A percentile compares a stretch with the other conserved stretches of the same genome.
Evolutionary conservation across 352 stramenopile species (phyloP).

Genomic region (Phytopythium mirpurense): DNA sequence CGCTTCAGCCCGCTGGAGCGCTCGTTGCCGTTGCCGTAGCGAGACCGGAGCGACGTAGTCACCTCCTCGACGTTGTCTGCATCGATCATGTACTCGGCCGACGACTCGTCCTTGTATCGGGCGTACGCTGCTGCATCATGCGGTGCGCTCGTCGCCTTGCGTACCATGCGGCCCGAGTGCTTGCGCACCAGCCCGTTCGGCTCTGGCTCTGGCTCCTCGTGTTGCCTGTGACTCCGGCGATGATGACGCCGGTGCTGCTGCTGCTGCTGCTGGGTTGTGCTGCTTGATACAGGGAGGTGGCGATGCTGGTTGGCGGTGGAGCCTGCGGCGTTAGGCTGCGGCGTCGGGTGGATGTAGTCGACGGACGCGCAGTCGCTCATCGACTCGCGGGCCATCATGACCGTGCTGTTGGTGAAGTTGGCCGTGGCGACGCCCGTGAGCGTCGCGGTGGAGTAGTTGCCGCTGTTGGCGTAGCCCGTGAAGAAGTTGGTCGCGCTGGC

Average conservation of each 20-base stretch:
- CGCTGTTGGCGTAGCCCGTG: conserved; percentile 5
- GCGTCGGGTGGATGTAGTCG: conserved; percentile 20
- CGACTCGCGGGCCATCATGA: conserved; percentile 32
- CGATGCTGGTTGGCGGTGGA: not conserved
- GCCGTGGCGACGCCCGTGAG: not conserved
- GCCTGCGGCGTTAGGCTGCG: not conserved
- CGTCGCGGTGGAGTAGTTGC: conserved; percentile 6
- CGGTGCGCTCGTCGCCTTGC: conserved; percentile 12
- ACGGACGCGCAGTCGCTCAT: conserved; percentile 25
- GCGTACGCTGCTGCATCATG: conserved; percentile 2
- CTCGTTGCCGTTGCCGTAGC: not conserved
- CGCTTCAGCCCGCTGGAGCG: not conserved
- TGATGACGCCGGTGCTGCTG: conserved; percentile 8
- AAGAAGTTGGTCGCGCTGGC: conserved; percentile 16
- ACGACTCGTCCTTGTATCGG: conserved; percentile 20
- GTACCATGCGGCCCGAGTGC: conserved; percentile 45
- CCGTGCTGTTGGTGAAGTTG: conserved; percentile 21
- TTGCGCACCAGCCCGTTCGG: conserved; percentile 41
- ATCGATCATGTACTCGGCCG: conserved; percentile 22
- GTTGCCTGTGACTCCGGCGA: not conserved
- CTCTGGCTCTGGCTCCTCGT: conserved; percentile 5
- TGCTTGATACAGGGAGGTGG: not conserved
- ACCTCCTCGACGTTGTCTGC: conserved; percentile 10
- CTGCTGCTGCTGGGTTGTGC: not conserved
- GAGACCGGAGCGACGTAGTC: not conserved